Evolutionary conservation across 2,329 filamentous ascomycete genomes (phyloP), one percentile per base, ranked within the genome.

Genomic region (Aureobasidium sp.): DNA sequence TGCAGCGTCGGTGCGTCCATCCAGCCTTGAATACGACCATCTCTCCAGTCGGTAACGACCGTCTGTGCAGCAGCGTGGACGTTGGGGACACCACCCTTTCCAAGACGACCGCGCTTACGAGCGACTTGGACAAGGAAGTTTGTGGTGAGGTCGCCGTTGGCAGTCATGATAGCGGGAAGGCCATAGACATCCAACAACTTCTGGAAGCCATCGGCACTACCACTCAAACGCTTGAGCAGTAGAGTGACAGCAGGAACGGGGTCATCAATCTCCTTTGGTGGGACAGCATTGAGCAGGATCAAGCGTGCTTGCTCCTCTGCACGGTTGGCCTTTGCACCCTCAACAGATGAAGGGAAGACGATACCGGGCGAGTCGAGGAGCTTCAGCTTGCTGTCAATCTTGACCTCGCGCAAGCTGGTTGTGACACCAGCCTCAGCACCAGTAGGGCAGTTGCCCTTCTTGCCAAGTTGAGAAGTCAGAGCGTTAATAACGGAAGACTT

Each of bases 401-500:
- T 97, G 74, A 97, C 91, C 70, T 90, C 83, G 63, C 92, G 87
- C 69, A 97, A 84, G 71, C 85, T 88, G 47, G 91, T 97, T 5
- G 92, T 97, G 42, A 97, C 90, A 60, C 92, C 92, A 27, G 92
- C 92, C 77, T 96, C 92, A 34, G 92, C 91, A 63, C 92, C 92
- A 1, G 90, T 89, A 1, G 92, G 92, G 73, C 91, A 96, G 47
- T 90, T 80, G 67, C 82, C 80, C 70, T 83, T 85, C 61, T 85
- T 82, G 66, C 87, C 85, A 67, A 96, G 79, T 41, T 90, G 85
- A 41, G 89, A 86, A 25, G 91, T 88, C 61, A 97, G 85, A 16
- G 91, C 90, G 74, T 97, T 97, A 81, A 97, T 96, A 69, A 97
- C 91, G 55, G 91, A 96, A 32, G 91, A 96, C 79, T 97, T 97